Evolutionary conservation across 495 filamentous ascomycete genomes (phyloP).

Genomic region (Aspergillus ellipticus): DNA sequence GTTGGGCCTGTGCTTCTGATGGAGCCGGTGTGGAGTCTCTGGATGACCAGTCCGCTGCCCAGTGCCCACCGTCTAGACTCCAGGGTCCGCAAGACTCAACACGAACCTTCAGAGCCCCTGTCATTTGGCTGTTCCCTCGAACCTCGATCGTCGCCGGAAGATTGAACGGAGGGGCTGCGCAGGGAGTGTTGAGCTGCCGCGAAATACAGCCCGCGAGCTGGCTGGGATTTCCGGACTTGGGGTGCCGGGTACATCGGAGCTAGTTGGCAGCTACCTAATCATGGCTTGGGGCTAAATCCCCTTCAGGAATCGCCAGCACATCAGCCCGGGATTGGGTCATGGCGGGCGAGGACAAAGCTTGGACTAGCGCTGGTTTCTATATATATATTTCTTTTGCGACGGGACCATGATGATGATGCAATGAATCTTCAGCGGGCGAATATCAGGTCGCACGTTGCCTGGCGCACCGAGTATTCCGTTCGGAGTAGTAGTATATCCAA

Average conservation of each 20-base stretch:
- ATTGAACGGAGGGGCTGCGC: neutral
- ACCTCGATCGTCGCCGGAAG: neutral
- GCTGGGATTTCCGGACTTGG: neutral
- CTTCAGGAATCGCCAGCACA: slow-evolving; percentile 4
- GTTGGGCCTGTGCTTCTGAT: slow-evolving; percentile 1
- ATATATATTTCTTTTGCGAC: slow-evolving; percentile 1
- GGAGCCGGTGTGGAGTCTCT: neutral
- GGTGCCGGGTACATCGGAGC: neutral
- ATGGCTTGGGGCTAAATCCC: slow-evolving; percentile 2
- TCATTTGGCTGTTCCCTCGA: neutral
- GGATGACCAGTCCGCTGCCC: neutral
- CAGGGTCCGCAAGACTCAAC: neutral
- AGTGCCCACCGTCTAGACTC: neutral
- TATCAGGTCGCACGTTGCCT: neutral
- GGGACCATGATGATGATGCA: slow-evolving; percentile 1
- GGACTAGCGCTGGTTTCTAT: slow-evolving; percentile 4
- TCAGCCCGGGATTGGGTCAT: slow-evolving; percentile 1
- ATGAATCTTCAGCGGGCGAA: neutral
- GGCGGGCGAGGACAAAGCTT: neutral
- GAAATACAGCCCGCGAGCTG: neutral
- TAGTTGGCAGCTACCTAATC: neutral
- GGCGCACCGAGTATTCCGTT: no score
- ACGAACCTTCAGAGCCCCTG: neutral
- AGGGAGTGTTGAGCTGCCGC: neutral
- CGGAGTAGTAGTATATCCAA: neutral